Evolutionary conservation across 805 yeast species (phyloP).

Genomic region (Candida yuanshanica): DNA sequence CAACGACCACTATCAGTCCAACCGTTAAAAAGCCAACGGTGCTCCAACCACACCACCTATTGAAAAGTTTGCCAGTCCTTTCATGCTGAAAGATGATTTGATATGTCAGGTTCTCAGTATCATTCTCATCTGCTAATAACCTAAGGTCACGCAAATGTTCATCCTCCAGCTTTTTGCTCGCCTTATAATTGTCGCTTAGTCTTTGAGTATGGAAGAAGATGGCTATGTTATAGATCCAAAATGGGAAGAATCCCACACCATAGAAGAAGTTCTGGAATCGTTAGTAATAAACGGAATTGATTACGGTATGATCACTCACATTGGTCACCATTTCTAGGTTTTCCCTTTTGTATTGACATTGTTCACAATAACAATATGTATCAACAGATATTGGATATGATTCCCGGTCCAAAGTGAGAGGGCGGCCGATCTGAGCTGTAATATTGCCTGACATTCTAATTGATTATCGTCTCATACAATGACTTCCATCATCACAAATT

Average conservation of each 20-base stretch:
- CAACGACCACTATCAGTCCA: not conserved
- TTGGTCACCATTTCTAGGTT: slow-evolving; percentile 7
- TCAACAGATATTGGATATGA: slow-evolving; percentile 10
- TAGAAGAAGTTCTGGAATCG: slow-evolving; percentile 17
- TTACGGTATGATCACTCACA: slow-evolving; percentile 13
- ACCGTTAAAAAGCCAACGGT: slow-evolving; percentile 7
- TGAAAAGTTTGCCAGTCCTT: slow-evolving; percentile 4
- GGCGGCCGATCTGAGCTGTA: not conserved
- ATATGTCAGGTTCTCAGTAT: slow-evolving; percentile 8
- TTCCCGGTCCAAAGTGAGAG: not conserved
- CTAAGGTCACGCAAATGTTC: not conserved
- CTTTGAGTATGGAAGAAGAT: slow-evolving; percentile 5
- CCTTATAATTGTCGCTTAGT: slow-evolving; percentile 7
- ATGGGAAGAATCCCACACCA: slow-evolving; percentile 14
- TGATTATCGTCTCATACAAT: too few relatives aligned
- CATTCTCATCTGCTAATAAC: slow-evolving; percentile 7
- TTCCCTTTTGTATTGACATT: slow-evolving; percentile 14
- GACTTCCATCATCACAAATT: too few relatives aligned
- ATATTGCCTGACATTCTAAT: too few relatives aligned
- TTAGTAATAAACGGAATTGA: too few relatives aligned
- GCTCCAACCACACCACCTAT: slow-evolving; percentile 17
- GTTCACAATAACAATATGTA: slow-evolving; percentile 16
- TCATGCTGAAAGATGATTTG: slow-evolving; percentile 13
- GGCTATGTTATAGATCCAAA: slow-evolving; percentile 17
- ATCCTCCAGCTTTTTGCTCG: slow-evolving; percentile 12